Base-by-base conservation (phyloP, 1,284 basidiomycete species). In the Albatrellus sp. region DNA sequence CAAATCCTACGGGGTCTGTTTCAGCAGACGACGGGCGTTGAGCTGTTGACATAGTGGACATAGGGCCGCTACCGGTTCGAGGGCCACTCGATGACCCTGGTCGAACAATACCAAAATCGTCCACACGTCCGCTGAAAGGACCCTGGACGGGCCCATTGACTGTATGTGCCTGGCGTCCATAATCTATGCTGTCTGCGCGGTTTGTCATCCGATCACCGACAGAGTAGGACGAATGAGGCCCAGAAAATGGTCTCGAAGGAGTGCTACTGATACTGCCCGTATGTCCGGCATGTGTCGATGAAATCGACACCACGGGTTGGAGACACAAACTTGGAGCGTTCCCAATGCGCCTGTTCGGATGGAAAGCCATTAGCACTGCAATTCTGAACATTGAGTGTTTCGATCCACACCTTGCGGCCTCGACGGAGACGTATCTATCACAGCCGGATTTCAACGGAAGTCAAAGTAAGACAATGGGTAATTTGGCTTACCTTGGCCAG, bases 401-500 rank as follows among this genome's bases (percentile, higher is more conserved):
- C 19, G n/a, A 20, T 41, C 30, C 50, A 3, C 34, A 52, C 51
- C 52, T 44, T 31, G 52, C 42, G 1, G 52, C 52, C 40, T 53
- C 52, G 1, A 43, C 35, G 44, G 45, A 48, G 37, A 52, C 59
- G 28, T 58, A 80, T 77, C 69, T 73, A 50, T 80, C n/a, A 29
- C 39, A 37, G 13, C 14, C 55, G 31, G 44, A 16, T 41, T 17
- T 46, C 42, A 44, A 37, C 44, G 10, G 37, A 48, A 33, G 33
- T 29, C 43, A 36, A 37, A 35, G 28, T 5, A 40, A 16, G 31
- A 24, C 50, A 50, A 13, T 47, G 37, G 19, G n/a, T 46, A 13
- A 17, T 34, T 40, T n/a, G 12, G 59, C 72, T 39, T 50, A 80
- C 82, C 77, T 73, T 50, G 80, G 80, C 84, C 84, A 87, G 53